Evolutionary conservation across 1,139 yeast species (phyloP), one percentile per base, ranked within the genome.

Genomic region (Diutina siamensis): DNA sequence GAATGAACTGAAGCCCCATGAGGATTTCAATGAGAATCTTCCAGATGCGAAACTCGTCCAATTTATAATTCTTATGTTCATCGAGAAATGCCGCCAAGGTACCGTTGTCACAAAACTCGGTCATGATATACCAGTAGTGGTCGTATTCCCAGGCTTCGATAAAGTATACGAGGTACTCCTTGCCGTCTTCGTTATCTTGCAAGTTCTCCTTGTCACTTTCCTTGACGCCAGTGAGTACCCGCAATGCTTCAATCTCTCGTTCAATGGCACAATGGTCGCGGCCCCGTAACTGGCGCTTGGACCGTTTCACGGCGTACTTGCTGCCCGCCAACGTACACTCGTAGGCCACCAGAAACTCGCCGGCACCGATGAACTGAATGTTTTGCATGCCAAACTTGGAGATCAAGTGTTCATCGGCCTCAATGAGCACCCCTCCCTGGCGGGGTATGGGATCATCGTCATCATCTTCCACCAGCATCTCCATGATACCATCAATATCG

Each of bases 41-140:
- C 99, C 99, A 92, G 40, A 89, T 89, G 53, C 99, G 75, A 81
- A 96, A 92, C 60, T 92, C 98, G 60, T 92, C 99, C n/a, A 84
- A 69, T 51, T 83, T 80, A 48, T 94, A 94, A 52, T 68, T 68
- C 47, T 65, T 66, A 58, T 82, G 81, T 52, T 86, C 94, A 40
- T 80, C 75, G 45, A 92, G 63, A 58, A 92, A 92, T 48, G 78
- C 76, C 57, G 81, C 94, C 45, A 92, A 65, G 22, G 92, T 85
- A 1, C 98, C 98, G 57, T 92, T 89, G 58, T 92, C 99, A 64
- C 97, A 92, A 59, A 69, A 88, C 57, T 89, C 97, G 2, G 95
- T 89, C 94, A 89, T 87, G 40, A 92, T 86, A 60, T 89, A 92
- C 54, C 83, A 76, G 55, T 81, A 80, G 46, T 78, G 78, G 53